These are phyloP conservation scores for Coniochaeta sp. DNA, from an alignment of 2,329 filamentous ascomycete genomes.

Conservation along the genomic window DNA sequence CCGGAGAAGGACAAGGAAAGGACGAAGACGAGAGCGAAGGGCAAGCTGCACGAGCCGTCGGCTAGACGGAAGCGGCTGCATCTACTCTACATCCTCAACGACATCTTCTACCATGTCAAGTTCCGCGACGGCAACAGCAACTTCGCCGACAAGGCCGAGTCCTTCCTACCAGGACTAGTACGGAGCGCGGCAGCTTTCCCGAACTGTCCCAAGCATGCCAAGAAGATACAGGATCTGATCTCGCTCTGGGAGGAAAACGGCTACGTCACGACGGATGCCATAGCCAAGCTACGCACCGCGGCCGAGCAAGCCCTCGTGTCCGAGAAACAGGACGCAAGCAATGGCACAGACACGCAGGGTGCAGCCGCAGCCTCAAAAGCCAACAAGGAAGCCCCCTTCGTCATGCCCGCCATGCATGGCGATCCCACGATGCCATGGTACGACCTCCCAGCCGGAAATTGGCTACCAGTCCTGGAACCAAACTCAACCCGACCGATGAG, in stretches of 20 bases:
- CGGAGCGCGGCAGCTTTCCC: slow-evolving; percentile 48
- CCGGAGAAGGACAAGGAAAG: slow-evolving; percentile 17
- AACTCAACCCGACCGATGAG: slow-evolving; percentile 71
- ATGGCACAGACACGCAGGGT: slow-evolving; percentile 5
- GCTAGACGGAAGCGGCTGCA: slow-evolving; percentile 64
- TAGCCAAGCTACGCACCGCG: slow-evolving; percentile 53
- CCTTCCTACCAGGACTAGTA: slow-evolving; percentile 56
- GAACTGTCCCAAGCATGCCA: slow-evolving; percentile 57
- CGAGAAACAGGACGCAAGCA: slow-evolving; percentile 20
- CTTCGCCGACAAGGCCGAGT: slow-evolving; percentile 51
- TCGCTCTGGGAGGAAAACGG: slow-evolving; percentile 62
- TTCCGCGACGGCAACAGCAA: slow-evolving; percentile 38
- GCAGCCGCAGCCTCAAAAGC: slow-evolving; percentile 21
- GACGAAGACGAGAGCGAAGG: slow-evolving; percentile 2
- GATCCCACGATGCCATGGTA: slow-evolving; percentile 68
- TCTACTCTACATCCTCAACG: slow-evolving; percentile 71
- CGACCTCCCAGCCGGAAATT: slow-evolving; percentile 74
- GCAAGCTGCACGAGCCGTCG: slow-evolving; percentile 36
- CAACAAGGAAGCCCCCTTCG: slow-evolving; percentile 55
- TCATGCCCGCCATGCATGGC: slow-evolving; percentile 71
- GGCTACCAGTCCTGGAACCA: slow-evolving; percentile 71
- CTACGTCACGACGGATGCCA: slow-evolving; percentile 50
- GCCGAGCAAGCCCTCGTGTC: slow-evolving; percentile 40
- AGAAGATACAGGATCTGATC: slow-evolving; percentile 58
- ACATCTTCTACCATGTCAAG: slow-evolving; percentile 65